Base-by-base conservation (phyloP, 1,139 yeast genomes). In the Pneumocystis murina region DNA sequence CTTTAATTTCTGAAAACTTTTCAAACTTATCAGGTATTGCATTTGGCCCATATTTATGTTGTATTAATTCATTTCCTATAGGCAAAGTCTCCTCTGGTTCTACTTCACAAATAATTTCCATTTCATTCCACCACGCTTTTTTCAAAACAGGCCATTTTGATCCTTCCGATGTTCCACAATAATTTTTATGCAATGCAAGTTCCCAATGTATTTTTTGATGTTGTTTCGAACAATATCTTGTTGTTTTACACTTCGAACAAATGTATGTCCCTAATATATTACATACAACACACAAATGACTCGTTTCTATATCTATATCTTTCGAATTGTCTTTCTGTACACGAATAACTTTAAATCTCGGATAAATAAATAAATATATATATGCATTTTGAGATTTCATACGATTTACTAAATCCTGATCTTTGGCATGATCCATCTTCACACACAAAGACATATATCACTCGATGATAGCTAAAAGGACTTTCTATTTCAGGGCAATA, bases 1-100 rank as follows among this genome's bases (percentile, higher is more conserved):
- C 66, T 39, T 63, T 63, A 20, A 64, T 62, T 41, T 61, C 61
- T 58, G 62, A 61, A 60, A 63, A 64, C 64, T 63, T 63, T 61
- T 64, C 66, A 10, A 41, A 60, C 17, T 64, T 62, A 48, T 63
- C 65, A 24, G 55, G 55, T 12, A 36, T 63, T 61, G 60, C 60
- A 63, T 40, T 30, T 59, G 54, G 20, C 24, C 60, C 62, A 38
- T 20, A 35, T 36, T 36, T 58, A 33, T 59, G 20, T 17, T 62
- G 12, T 33, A 59, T 14, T 30, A 60, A 40, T 10, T 39, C 36
- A 28, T 54, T 59, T 35, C 57, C 59, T 17, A 35, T 12, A n/a
- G 20, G 43, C 58, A 43, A 14, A 17, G 12, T 30, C 3, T 59
- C 62, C n/a, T 39, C 61, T 1, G 64, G 62, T 20, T 61, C 64